Percentiles rank a stretch among this genome's conserved stretches.
These are phyloP conservation scores for Corylus americana DNA, from an alignment of 306 rosid genomes.

Conservation along the genomic window DNA sequence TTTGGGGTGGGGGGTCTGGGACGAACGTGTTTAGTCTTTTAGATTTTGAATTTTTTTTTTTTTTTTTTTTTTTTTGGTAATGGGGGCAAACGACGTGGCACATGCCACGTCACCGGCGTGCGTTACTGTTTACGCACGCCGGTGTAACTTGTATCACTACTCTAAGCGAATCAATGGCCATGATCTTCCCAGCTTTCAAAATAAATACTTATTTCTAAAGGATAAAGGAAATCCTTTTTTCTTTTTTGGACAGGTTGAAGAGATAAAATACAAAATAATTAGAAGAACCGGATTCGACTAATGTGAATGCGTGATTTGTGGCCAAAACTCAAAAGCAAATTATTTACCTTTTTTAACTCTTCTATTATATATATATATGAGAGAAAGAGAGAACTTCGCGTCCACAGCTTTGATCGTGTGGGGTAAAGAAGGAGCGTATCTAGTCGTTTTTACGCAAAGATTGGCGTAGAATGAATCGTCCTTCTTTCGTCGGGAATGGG, in stretches of 20 bases:
- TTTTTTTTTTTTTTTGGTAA: no score
- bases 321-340: not conserved
- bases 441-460: not conserved
- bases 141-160: no score
- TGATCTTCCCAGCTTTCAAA: not conserved
- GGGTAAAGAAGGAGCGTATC: not conserved
- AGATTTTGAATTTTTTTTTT: no score
- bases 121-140: no score
- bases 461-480: not conserved
- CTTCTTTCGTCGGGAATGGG: not conserved
- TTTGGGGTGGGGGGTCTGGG: no score
- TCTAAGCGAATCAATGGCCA: conserved; percentile 19
- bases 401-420: not conserved
- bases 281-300: conserved; percentile 20
- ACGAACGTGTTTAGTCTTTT: no score
- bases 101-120: no score
- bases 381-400: not conserved
- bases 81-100: no score
- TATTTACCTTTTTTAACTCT: not conserved
- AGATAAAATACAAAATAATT: not conserved
- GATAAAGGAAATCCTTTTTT: not conserved
- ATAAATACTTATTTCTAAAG: no score
- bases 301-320: not conserved
- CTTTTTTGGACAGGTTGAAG: not conserved
- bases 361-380: not conserved